phyloP scores from a whole-genome alignment of 176 grass and related monocot species.

The Aegilops longissima region DNA sequence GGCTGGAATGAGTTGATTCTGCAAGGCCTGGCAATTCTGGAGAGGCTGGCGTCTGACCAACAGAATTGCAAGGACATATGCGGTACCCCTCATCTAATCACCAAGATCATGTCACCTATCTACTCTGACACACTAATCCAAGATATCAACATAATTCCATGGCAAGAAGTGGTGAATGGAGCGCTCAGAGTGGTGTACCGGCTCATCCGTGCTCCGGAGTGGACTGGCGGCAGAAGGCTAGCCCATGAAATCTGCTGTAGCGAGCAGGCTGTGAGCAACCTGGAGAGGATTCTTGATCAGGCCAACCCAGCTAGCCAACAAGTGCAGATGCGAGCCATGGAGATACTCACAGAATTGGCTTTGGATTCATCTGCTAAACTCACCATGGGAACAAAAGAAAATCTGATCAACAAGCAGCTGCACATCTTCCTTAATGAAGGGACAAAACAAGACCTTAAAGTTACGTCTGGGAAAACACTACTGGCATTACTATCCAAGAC shows the following conservation, averaged over 20 bases:
- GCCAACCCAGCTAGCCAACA: neutral
- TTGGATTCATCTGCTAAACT: too few relatives aligned
- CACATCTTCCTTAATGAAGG: too few relatives aligned
- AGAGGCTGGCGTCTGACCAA: too few relatives aligned
- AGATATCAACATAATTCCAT: neutral
- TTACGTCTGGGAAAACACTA: neutral
- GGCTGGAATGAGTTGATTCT: too few relatives aligned
- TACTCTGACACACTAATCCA: neutral
- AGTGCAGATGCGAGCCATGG: neutral
- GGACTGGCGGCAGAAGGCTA: neutral
- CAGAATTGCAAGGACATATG: neutral
- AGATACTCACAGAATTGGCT: constrained; percentile 15
- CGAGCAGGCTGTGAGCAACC: neutral
- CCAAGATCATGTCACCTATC: neutral
- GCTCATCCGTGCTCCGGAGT: neutral
- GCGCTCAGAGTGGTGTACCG: neutral
- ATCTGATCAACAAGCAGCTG: too few relatives aligned
- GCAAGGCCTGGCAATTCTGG: too few relatives aligned
- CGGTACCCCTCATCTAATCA: neutral
- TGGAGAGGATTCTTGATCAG: neutral
- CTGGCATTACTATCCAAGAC: neutral
- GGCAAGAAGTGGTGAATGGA: neutral
- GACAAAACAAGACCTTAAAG: too few relatives aligned
- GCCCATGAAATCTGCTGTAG: neutral
- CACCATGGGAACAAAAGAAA: too few relatives aligned